A percentile compares a stretch with the other conserved stretches of the same genome.
These are phyloP conservation scores for Lanzia echinophila DNA, from an alignment of 2,329 filamentous ascomycete species.

Conservation along the genomic window DNA sequence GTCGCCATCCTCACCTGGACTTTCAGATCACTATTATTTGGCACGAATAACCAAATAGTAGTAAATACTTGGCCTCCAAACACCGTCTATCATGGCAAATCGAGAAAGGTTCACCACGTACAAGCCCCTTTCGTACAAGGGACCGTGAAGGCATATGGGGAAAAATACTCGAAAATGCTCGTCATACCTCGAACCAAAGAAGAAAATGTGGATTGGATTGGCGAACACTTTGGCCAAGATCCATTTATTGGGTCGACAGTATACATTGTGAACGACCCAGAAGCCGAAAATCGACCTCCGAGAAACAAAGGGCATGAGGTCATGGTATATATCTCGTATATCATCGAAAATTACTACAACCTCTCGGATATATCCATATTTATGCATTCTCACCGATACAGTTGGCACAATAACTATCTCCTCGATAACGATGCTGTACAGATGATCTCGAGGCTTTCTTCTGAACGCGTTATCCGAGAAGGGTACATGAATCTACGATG, in stretches of 20 bases:
- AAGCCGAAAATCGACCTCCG: constrained; percentile 37
- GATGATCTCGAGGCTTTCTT: constrained; percentile 19
- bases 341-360: constrained; percentile 55
- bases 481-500: constrained; percentile 58
- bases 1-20: background rate
- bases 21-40: background rate
- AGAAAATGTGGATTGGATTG: constrained; percentile 1
- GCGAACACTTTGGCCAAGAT: background rate
- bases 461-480: constrained; percentile 37
- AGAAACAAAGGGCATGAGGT: constrained; percentile 38
- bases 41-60: background rate
- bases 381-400: constrained; percentile 42
- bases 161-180: constrained; percentile 2
- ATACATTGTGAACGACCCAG: constrained; percentile 24
- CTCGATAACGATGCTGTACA: constrained; percentile 31
- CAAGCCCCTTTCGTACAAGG: background rate
- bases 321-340: constrained; percentile 42
- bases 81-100: background rate
- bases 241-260: constrained; percentile 1
- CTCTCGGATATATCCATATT: constrained; percentile 34
- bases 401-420: constrained; percentile 27
- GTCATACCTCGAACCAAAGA: background rate
- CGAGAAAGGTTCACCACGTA: background rate
- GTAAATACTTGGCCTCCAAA: background rate
- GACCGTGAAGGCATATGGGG: background rate